Evolutionary conservation across 2,329 filamentous ascomycete genomes (phyloP).

Genomic region (Epichloe glyceriae): DNA sequence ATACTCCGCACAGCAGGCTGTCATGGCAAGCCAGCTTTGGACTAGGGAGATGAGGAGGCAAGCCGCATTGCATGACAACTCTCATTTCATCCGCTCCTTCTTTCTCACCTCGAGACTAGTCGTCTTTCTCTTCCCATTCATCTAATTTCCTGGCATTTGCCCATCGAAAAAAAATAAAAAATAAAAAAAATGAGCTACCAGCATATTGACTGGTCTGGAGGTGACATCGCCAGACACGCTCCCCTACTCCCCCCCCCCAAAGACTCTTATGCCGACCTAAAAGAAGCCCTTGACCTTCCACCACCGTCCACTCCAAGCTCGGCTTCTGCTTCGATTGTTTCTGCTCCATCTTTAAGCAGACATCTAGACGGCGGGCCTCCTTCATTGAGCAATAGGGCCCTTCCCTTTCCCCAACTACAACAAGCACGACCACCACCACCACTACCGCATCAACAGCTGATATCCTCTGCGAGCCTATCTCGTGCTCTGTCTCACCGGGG

Average conservation of each 20-base stretch:
- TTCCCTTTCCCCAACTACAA: not conserved
- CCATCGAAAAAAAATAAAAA: not conserved
- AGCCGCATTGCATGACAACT: not conserved
- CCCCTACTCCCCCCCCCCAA: not conserved
- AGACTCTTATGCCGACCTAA: constrained; percentile 4
- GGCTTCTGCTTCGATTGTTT: constrained; percentile 2
- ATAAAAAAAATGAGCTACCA: constrained; percentile 6
- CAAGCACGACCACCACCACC: not conserved
- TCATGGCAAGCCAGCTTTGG: not conserved
- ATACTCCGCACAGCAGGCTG: not conserved
- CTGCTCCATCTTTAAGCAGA: constrained; percentile 2
- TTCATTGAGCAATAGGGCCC: not conserved
- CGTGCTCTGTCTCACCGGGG: constrained; percentile 1
- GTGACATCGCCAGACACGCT: not conserved
- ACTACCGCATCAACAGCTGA: not conserved
- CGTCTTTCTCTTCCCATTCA: not conserved
- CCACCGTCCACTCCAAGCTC: constrained; percentile 4
- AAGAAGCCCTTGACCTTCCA: constrained; percentile 6
- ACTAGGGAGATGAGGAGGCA: too few species aligned
- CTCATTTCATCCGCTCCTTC: not conserved
- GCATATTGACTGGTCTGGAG: not conserved
- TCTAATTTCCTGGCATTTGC: not conserved
- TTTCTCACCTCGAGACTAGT: not conserved
- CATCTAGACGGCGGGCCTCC: constrained; percentile 3
- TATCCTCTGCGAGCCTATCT: not conserved